Evolutionary conservation across 2,329 filamentous ascomycete species (phyloP).

Genomic region (Alternaria ethzedia): DNA sequence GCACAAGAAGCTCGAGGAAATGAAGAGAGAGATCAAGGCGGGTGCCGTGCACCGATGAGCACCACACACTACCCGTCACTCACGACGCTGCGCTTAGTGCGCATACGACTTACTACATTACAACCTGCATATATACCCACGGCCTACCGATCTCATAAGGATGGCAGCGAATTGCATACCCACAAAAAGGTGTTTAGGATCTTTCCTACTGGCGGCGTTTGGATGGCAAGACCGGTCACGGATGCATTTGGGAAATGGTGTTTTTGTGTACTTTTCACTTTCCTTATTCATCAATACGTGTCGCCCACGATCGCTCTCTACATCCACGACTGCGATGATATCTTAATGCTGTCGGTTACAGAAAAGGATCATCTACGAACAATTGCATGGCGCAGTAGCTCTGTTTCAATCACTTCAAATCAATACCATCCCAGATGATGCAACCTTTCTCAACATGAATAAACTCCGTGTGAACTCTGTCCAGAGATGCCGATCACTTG

Average conservation of each 20-base stretch:
- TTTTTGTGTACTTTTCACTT: constrained; percentile 9
- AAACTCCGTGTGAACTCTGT: background rate
- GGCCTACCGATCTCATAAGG: constrained; percentile 10
- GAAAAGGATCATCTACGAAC: constrained; percentile 13
- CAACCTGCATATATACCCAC: constrained; percentile 30
- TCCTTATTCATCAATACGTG: constrained; percentile 5
- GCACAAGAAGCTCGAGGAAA: constrained; percentile 60
- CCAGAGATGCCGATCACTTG: background rate
- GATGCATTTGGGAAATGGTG: constrained; percentile 20
- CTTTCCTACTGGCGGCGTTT: constrained; percentile 11
- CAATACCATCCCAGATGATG: background rate
- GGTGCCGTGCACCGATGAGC: constrained; percentile 38
- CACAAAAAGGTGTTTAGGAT: constrained; percentile 22
- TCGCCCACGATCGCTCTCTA: constrained; percentile 1
- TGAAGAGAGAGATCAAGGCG: constrained; percentile 64
- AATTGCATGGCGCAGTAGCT: constrained; percentile 8
- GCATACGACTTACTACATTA: constrained; percentile 19
- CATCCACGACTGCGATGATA: constrained; percentile 24
- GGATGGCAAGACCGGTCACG: constrained; percentile 2
- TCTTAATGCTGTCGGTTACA: constrained; percentile 17
- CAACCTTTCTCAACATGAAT: background rate
- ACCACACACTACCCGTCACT: background rate
- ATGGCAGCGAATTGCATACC: constrained; percentile 26
- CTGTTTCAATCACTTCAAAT: background rate
- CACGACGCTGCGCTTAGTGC: constrained; percentile 12